Conservation (phyloP, 139 green algal genomes). For the Chara braunii region DNA sequence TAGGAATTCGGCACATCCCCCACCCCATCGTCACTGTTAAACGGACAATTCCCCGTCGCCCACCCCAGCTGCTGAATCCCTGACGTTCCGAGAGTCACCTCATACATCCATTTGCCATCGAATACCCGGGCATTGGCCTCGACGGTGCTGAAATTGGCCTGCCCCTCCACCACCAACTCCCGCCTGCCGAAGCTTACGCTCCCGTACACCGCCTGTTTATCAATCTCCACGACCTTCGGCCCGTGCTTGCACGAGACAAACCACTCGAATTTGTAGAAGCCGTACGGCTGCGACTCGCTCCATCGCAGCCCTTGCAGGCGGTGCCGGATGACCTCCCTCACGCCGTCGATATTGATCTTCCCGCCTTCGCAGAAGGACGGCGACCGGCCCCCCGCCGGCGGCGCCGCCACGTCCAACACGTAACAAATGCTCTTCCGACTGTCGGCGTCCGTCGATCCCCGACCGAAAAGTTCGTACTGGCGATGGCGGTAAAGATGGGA, state of each 20-base stretch:
- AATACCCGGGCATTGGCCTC: constrained; percentile 64
- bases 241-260: no score
- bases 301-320: background rate
- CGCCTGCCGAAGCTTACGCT: no score
- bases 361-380: no score
- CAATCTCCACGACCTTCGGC: no score
- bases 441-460: no score
- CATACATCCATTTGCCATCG: constrained; percentile 64
- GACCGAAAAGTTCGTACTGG: no score
- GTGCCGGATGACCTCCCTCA: background rate
- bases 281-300: constrained; percentile 2
- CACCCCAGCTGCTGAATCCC: constrained; percentile 83
- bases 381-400: no score
- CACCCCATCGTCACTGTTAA: constrained; percentile 86
- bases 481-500: no score
- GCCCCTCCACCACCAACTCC: constrained; percentile 21
- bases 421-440: no score
- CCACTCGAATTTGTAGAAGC: no score
- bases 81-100: constrained; percentile 62
- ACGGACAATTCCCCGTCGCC: constrained; percentile 69
- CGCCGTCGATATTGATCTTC: background rate
- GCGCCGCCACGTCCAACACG: no score
- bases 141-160: constrained; percentile 60
- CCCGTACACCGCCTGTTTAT: no score
- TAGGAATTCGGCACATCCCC: constrained; percentile 78